Evolutionary conservation across 2,329 filamentous ascomycete species (phyloP).

Genomic region (Paecilomyces formosus): DNA sequence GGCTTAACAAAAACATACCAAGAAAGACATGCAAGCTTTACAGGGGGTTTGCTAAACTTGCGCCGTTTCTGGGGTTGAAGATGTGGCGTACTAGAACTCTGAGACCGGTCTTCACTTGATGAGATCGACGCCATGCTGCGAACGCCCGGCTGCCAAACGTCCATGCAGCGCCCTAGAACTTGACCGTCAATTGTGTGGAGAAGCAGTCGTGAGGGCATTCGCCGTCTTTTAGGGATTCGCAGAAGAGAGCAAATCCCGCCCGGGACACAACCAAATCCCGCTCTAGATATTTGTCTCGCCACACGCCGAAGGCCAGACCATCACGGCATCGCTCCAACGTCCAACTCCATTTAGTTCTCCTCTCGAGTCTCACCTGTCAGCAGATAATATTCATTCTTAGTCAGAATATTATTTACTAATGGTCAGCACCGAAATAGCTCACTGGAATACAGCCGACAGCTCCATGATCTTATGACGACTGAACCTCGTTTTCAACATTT

Average conservation of each 20-base stretch:
- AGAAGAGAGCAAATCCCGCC: background rate
- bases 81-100: background rate
- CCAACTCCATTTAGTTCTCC: background rate
- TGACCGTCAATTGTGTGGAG: background rate
- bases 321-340: background rate
- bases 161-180: background rate
- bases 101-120: background rate
- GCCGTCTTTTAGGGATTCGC: background rate
- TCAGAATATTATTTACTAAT: too few species aligned
- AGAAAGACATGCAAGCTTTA: constrained; percentile 45
- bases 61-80: background rate
- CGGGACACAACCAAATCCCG: background rate
- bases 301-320: background rate
- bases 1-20: constrained; percentile 34
- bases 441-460: too few species aligned
- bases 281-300: background rate
- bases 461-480: too few species aligned
- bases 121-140: background rate
- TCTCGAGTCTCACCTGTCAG: too few species aligned
- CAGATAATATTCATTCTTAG: too few species aligned
- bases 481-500: too few species aligned
- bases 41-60: constrained; percentile 30
- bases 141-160: background rate
- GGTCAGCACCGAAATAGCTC: too few species aligned
- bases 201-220: background rate